Conservation (phyloP, 169 alveolate species). For the Perkinsus chesapeaki region DNA sequence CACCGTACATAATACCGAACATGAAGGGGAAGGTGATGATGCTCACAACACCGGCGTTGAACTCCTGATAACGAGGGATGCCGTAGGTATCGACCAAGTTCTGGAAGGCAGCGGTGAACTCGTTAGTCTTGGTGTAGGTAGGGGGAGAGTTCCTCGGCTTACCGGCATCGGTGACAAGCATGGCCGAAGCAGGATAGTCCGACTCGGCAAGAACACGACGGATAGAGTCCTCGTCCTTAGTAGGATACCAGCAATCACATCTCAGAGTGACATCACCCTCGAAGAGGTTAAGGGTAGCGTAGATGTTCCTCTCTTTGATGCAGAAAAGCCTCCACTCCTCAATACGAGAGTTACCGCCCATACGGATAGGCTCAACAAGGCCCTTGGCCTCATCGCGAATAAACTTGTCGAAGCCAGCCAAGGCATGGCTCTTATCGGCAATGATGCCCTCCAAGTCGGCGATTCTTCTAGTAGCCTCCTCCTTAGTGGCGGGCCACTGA, state of each 20-base stretch:
- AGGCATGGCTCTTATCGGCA: constrained; percentile 73
- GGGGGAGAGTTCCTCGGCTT: constrained; percentile 70
- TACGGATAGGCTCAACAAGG: constrained; percentile 62
- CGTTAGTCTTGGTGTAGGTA: constrained; percentile 86
- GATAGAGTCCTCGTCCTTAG: constrained; percentile 73
- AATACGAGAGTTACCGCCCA: constrained; percentile 71
- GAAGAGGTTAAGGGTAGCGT: constrained; percentile 78
- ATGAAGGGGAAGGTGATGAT: constrained; percentile 96
- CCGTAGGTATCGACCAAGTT: constrained; percentile 98
- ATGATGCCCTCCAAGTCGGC: constrained; percentile 57
- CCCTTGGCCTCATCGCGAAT: constrained; percentile 69
- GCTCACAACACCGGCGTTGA: constrained; percentile 95
- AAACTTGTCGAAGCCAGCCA: constrained; percentile 75
- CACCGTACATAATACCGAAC: constrained; percentile 99
- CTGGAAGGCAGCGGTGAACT: constrained; percentile 80
- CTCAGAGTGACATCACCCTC: constrained; percentile 83
- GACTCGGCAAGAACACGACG: constrained; percentile 54
- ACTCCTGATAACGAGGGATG: constrained; percentile 95
- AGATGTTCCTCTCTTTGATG: constrained; percentile 83
- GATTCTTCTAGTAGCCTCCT: constrained; percentile 47
- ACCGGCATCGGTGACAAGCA: constrained; percentile 12
- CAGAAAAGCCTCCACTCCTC: constrained; percentile 89
- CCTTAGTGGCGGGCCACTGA: constrained; percentile 66
- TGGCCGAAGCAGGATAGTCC: background rate
- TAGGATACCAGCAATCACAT: constrained; percentile 95